Evolutionary conservation across 2,329 filamentous ascomycete genomes (phyloP), one percentile per base, ranked within the genome.

Genomic region (Alternaria postmessia): DNA sequence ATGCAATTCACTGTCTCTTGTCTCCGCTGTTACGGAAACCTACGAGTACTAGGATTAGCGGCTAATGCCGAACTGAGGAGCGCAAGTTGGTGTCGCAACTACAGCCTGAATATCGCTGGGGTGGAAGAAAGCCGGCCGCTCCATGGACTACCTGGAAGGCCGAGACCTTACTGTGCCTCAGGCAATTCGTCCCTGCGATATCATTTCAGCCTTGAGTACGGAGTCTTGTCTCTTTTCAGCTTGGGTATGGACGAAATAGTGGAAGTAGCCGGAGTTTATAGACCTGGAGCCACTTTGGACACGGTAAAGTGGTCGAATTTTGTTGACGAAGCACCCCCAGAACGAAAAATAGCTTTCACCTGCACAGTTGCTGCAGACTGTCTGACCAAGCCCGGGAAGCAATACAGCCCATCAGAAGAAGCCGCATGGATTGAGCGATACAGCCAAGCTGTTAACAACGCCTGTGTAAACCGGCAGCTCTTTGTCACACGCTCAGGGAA

Each of bases 41-140:
- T 59, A 18, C 46, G 32, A n/a, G 28, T 52, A 18, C 32, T 62
- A n/a, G 32, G 42, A 9, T 18, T 52, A 8, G 54, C 55, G 18
- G 14, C 18, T 30, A 41, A 51, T 6, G 24, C 39, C 3, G 20
- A 52, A 18, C 14, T 59, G 4, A 51, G 39, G 30, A 18, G 12
- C 12, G 36, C 41, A n/a, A 59, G 62, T 34, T 64, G 55, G 59
- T 62, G 56, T 44, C 51, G 55, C 9, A 48, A 62, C 28, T 62
- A 49, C 39, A 14, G 48, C 38, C 34, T 59, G 12, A 14, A 18
- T 16, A 26, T 46, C 26, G 22, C 12, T 24, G 41, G 16, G 8
- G 24, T 42, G 43, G 12, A 22, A 44, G 39, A 30, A 20, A 28
- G 14, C 28, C 8, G 12, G 14, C 6, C 51, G 18, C 14, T 54